Base-by-base conservation (phyloP, 805 yeast species). In the Ogataea ramenticola region DNA sequence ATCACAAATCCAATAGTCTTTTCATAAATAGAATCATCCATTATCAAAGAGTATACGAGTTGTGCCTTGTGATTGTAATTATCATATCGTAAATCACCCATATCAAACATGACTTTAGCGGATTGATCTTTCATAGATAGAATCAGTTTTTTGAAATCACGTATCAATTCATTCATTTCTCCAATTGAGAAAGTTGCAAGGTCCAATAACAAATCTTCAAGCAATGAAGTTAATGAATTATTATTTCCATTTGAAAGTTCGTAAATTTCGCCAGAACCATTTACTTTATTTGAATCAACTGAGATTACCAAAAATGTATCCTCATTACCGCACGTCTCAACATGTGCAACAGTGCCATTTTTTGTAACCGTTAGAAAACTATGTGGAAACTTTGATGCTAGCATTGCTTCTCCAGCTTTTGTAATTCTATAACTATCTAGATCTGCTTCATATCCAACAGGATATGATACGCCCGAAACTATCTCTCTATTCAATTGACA, bases 401-500 rank as follows among this genome's bases (percentile, higher is more conserved):
- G 55, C 57, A 74, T 64, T 1, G 80, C 73, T 50, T 75, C 77
- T 42, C 65, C 52, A 12, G 71, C 70, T 30, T 68, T 57, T 4
- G 60, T 54, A 17, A 72, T 44, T 39, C 62, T 64, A 44, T 45
- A 52, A 9, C 34, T 43, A 29, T 48, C 50, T 15, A 38, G 19
- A 3, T 32, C 40, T 10, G 56, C 53, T 29, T 57, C 57, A 51
- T 72, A 72, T 0, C 79, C 79, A 16, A 75, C 70, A 1, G 79
- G 71, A 55, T 66, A 74, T 0, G 79, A 70, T 20, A 66, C 55
- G 1, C 79, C 79, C 8, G 77, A 71, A n/a, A 67, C 68, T 45
- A 74, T 53, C 49, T 74, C 79, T 46, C 79, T 56, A 59, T 74
- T 77, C 44, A 70, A 53, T 52, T 73, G 79, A 26, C 74, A 70